A percentile compares a stretch with the other conserved stretches of the same genome.
Conservation (phyloP, 2,329 filamentous ascomycete species). For the Diaporthe batatas region DNA sequence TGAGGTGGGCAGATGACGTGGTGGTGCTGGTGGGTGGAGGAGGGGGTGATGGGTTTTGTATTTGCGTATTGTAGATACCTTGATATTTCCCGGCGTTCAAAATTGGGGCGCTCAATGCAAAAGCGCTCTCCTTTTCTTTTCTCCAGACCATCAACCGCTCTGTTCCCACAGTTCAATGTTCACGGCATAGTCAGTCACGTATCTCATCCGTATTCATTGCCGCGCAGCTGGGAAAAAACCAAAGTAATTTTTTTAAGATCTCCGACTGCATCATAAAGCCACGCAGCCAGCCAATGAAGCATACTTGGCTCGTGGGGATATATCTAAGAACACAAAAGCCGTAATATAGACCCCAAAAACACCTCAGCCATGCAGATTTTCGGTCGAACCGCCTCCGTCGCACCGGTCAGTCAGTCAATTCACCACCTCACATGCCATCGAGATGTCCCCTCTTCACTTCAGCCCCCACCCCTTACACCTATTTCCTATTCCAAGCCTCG, state of each 20-base stretch:
- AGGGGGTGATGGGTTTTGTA: not conserved
- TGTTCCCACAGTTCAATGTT: not conserved
- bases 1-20: not conserved
- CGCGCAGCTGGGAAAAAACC: not conserved
- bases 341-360: slow-evolving; percentile 31
- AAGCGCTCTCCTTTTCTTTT: slow-evolving; percentile 38
- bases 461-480: slow-evolving; percentile 43
- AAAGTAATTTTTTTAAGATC: not conserved
- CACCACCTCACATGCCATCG: no score
- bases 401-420: not conserved
- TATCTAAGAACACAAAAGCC: slow-evolving; percentile 21
- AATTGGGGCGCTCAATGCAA: slow-evolving; percentile 36
- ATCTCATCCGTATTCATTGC: not conserved
- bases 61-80: slow-evolving; percentile 39
- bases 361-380: slow-evolving; percentile 37
- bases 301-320: slow-evolving; percentile 20
- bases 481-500: slow-evolving; percentile 67
- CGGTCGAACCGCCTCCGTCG: slow-evolving; percentile 8
- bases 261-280: not conserved
- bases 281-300: not conserved
- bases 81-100: slow-evolving; percentile 36
- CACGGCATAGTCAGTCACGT: no score
- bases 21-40: not conserved
- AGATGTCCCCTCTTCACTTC: not conserved
- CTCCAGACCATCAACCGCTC: not conserved